These are phyloP conservation scores for Daldinia sp. DNA, from an alignment of 2,329 filamentous ascomycete genomes.

Conservation along the genomic window DNA sequence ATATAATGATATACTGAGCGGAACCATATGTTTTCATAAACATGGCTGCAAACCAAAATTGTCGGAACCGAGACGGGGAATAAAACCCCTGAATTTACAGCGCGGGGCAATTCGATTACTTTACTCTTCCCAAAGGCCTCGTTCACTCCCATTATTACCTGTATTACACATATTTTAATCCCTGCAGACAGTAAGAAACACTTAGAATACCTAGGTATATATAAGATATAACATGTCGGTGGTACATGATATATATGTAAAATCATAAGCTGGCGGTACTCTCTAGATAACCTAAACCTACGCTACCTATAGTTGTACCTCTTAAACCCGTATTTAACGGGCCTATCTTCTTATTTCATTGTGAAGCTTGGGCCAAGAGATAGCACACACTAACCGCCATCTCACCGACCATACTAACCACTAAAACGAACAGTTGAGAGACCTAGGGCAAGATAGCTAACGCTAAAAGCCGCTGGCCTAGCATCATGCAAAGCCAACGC, in stretches of 20 bases:
- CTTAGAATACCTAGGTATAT: background rate
- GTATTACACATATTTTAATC: background rate
- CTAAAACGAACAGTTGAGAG: background rate
- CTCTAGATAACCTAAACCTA: no score
- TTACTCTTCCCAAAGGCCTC: background rate
- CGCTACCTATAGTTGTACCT: background rate
- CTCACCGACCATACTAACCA: background rate
- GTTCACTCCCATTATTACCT: no score
- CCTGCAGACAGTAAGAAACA: background rate
- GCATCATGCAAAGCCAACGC: background rate
- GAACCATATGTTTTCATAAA: background rate
- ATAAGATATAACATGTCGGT: background rate
- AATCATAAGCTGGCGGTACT: background rate
- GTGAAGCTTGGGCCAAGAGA: background rate
- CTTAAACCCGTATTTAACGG: background rate
- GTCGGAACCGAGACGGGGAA: conserved; percentile 5
- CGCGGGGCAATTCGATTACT: background rate
- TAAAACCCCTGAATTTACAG: background rate
- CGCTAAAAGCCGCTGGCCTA: no score
- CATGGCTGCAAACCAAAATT: background rate
- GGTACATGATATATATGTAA: background rate
- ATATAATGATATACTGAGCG: background rate
- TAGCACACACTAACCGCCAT: background rate
- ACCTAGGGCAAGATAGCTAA: background rate
- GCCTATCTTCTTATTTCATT: background rate